Base-by-base conservation (phyloP, 2,329 filamentous ascomycete species). In the Fusarium armeniacum region DNA sequence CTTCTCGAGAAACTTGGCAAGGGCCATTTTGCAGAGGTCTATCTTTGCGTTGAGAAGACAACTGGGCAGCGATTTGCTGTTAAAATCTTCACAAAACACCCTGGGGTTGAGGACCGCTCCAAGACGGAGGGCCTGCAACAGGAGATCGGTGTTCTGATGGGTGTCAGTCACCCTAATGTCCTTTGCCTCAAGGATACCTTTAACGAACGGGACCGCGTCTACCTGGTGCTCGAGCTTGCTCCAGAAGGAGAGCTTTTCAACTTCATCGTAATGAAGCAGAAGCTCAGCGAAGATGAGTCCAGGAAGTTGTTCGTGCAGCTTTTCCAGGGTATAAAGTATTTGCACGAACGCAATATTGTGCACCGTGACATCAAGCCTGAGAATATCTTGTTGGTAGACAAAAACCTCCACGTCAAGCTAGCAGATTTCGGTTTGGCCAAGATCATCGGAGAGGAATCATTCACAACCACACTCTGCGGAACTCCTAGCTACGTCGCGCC, bases 351-450 rank as follows among this genome's bases (percentile, higher is more conserved):
- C 67, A 97, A 96, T 75, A 97, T 99, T 78, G 94, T 98, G 7
- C 96, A 99, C 79, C 91, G 96, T 61, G 96, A 99, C 75, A 98
- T 99, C 81, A 98, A 98, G 80, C 95, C 94, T 0, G 95, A 98
- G 78, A 98, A 98, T 75, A 98, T 99, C 35, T 83, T 99, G 11
- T 83, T 99, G 36, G 89, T 91, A 7, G 93, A 98, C 80, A 93
- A 93, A 75, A 86, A 96, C 35, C 82, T 98, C 30, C 90, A 90
- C 62, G 91, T 97, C 69, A 99, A 99, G 81, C 83, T 99, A 65
- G 96, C 94, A 22, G 96, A 99, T 80, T 99, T 99, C 80, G 96
- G 96, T 46, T 86, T 99, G 38, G 95, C 96, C 43, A 99, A 99
- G 82, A 98, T 99, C 71, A 97, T 99, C 71, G 97, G 97, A 67